Evolutionary conservation across 768 basidiomycete genomes (phyloP).

Genomic region (Termitomyces sp.): DNA sequence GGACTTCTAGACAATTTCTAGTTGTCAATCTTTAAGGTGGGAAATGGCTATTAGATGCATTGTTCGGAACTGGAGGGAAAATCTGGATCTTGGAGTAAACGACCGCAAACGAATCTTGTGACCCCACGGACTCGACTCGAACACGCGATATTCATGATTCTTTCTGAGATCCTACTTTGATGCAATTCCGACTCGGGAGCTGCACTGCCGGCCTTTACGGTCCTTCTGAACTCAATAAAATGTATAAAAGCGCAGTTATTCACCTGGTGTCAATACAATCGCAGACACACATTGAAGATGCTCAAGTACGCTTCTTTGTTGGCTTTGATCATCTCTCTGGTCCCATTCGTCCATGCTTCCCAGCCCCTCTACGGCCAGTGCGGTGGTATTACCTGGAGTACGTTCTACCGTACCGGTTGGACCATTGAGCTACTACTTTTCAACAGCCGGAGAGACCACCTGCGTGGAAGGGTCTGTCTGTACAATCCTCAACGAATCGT

Average conservation of each 20-base stretch:
- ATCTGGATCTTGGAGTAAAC: constrained; percentile 12
- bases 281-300: constrained; percentile 27
- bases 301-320: constrained; percentile 44
- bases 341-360: constrained; percentile 44
- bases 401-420: constrained; percentile 15
- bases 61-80: constrained; percentile 17
- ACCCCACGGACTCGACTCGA: constrained; percentile 11
- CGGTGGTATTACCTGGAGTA: constrained; percentile 51
- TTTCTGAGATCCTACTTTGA: constrained; percentile 26
- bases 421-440: background rate
- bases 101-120: constrained; percentile 27
- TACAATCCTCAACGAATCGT: constrained; percentile 30
- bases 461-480: constrained; percentile 37
- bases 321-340: constrained; percentile 37
- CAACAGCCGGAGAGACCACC: constrained; percentile 34
- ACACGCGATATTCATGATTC: constrained; percentile 19
- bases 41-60: constrained; percentile 13
- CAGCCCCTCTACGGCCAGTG: constrained; percentile 48
- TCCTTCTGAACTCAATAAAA: background rate
- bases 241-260: constrained; percentile 13
- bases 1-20: too few species aligned
- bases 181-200: constrained; percentile 32
- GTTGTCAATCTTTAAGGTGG: too few species aligned
- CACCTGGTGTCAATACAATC: constrained; percentile 12
- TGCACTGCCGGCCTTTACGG: constrained; percentile 11